Base-by-base conservation (phyloP, 805 yeast species). In the Wickerhamiella australiensis region DNA sequence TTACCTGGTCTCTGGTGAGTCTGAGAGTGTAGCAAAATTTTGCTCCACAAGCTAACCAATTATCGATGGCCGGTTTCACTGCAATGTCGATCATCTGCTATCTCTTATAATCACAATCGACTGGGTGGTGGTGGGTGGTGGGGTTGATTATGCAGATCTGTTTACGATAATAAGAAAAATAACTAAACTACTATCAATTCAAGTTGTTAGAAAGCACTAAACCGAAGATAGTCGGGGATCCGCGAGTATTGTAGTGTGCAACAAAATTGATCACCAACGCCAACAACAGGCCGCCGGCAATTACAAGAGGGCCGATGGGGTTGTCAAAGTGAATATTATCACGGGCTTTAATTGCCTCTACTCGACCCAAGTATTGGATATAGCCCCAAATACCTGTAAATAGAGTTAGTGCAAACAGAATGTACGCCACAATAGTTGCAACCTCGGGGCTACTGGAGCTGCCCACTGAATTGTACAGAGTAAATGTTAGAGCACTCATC, bases 341-440 rank as follows among this genome's bases (percentile, higher is more conserved):
- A 65, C 97, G 78, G 63, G 78, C 80, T 63, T 73, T 77, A 62
- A 90, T 92, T 50, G 81, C 73, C 29, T 71, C 72, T 56, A 88
- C 70, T 62, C 98, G 77, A 56, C 70, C 73, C 61, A 77, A 67
- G 67, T 84, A 90, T 49, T 83, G 78, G 53, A 69, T 73, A 67
- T 86, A 90, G 23, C 95, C 95, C 98, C 98, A 90, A 23, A 77
- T 57, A 42, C 94, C 90, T 40, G 86, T 73, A 63, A 88, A 87
- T 18, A 90, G 56, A 0, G 97, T 86, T 57, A 92, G 70, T 0
- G 67, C 80, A 64, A 90, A 88, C 68, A 88, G 82, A 40, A 79
- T 63, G 64, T 83, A 85, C 0, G 97, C 94, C 57, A 88, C 68
- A 48, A 66, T 59, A 18, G 76, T 77, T 1, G 96, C 90, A 36